Evolutionary conservation across 768 basidiomycete species (phyloP).

Genomic region (Suillus subluteus): DNA sequence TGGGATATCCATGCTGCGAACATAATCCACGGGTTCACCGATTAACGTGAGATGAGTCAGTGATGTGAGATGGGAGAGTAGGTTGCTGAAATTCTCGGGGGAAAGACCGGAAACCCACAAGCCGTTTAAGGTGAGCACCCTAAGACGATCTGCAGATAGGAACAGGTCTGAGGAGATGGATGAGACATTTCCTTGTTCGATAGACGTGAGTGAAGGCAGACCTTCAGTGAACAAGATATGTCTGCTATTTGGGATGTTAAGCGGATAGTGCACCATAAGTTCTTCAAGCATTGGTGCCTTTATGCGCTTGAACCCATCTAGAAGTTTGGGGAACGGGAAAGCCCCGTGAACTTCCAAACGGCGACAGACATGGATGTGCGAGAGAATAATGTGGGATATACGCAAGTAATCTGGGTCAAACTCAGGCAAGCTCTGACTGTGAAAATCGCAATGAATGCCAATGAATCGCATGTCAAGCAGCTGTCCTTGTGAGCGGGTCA

Average conservation of each 20-base stretch:
- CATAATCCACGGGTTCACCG: slow-evolving; percentile 33
- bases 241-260: slow-evolving; percentile 9
- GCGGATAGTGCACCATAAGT: slow-evolving; percentile 28
- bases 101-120: slow-evolving; percentile 27
- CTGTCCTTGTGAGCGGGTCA: slow-evolving; percentile 29
- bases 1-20: slow-evolving; percentile 13
- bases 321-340: slow-evolving; percentile 25
- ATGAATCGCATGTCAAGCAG: slow-evolving; percentile 26
- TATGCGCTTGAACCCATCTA: slow-evolving; percentile 25
- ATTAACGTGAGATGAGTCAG: slow-evolving; percentile 29
- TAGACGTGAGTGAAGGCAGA: not conserved
- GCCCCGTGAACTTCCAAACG: slow-evolving; percentile 31
- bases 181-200: not conserved
- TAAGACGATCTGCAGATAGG: slow-evolving; percentile 16
- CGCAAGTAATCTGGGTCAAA: slow-evolving; percentile 26
- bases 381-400: slow-evolving; percentile 28
- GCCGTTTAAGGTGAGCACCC: slow-evolving; percentile 29
- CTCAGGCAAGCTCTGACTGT: slow-evolving; percentile 21
- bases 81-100: slow-evolving; percentile 21
- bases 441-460: slow-evolving; percentile 22
- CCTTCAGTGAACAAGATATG: slow-evolving; percentile 7
- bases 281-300: slow-evolving; percentile 31
- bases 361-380: slow-evolving; percentile 30
- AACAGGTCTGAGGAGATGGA: not conserved
- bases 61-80: slow-evolving; percentile 25